Conservation (phyloP, 768 basidiomycete species). For the Kwoniella pini region DNA sequence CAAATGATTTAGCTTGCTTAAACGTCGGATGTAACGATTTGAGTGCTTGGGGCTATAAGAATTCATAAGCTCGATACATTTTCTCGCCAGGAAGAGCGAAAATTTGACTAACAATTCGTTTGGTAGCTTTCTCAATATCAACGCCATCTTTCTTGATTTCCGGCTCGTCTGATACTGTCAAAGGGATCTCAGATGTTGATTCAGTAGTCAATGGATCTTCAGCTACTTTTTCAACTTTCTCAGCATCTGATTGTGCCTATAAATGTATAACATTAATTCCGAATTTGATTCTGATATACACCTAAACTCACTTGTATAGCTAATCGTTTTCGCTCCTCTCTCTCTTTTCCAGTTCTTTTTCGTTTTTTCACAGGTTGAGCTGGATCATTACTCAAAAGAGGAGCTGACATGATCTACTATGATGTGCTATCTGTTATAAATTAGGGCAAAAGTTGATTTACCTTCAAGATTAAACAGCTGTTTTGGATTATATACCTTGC, state of each 20-base stretch:
- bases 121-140: constrained; percentile 15
- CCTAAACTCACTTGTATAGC: constrained; percentile 32
- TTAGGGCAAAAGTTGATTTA: neutral
- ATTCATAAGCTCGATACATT: neutral
- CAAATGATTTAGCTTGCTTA: constrained; percentile 78
- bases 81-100: neutral
- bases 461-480: no score
- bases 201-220: constrained; percentile 2
- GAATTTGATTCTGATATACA: neutral
- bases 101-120: constrained; percentile 21
- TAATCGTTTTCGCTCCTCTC: constrained; percentile 42
- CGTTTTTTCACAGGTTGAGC: constrained; percentile 33
- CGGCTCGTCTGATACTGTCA: neutral
- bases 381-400: neutral
- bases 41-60: constrained; percentile 68
- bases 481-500: no score
- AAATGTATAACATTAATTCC: neutral
- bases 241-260: constrained; percentile 9
- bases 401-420: neutral
- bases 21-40: constrained; percentile 72
- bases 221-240: constrained; percentile 3
- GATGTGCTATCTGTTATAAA: neutral
- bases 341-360: constrained; percentile 51
- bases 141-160: neutral
- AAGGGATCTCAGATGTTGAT: neutral